These are phyloP conservation scores for Jatropha multifida DNA, from an alignment of 441 rosid genomes.

Conservation along the genomic window DNA sequence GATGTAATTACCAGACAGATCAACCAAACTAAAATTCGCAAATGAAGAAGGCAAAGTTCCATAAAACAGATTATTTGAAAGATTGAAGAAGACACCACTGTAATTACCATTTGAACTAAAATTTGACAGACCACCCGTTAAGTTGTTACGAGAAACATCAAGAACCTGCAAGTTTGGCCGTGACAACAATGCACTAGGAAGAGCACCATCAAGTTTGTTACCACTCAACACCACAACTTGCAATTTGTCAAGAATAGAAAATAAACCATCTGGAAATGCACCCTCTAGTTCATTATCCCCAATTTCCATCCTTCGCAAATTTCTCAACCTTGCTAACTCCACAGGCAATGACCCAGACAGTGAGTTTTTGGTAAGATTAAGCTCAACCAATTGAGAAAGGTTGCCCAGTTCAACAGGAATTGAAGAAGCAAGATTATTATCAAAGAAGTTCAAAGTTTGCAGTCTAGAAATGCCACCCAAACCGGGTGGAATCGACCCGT, in stretches of 20 bases:
- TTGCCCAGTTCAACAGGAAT: slow-evolving; percentile 65
- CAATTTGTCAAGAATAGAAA: slow-evolving; percentile 46
- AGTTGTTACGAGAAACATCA: slow-evolving; percentile 71
- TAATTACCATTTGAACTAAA: slow-evolving; percentile 35
- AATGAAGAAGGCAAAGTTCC: slow-evolving; percentile 54
- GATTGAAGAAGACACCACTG: slow-evolving; percentile 41
- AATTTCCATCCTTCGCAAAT: slow-evolving; percentile 48
- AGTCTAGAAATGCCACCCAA: slow-evolving; percentile 49
- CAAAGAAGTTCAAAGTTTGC: slow-evolving; percentile 53
- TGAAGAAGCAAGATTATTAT: slow-evolving; percentile 58
- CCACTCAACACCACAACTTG: slow-evolving; percentile 50
- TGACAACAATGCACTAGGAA: slow-evolving; percentile 49
- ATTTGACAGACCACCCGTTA: slow-evolving; percentile 54
- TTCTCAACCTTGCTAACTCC: slow-evolving; percentile 51
- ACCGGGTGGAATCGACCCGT: slow-evolving; percentile 53
- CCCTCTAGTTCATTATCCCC: slow-evolving; percentile 55
- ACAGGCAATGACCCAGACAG: slow-evolving; percentile 71
- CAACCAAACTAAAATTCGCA: slow-evolving; percentile 34
- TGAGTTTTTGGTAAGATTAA: slow-evolving; percentile 73
- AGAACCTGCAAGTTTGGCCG: slow-evolving; percentile 51
- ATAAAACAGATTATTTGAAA: slow-evolving; percentile 72
- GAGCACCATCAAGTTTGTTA: slow-evolving; percentile 50
- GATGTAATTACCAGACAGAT: slow-evolving; percentile 78
- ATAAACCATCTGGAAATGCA: slow-evolving; percentile 45
- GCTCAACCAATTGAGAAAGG: slow-evolving; percentile 53